Base-by-base conservation (phyloP, 345 rosid species). In the Raphanus sativus region DNA sequence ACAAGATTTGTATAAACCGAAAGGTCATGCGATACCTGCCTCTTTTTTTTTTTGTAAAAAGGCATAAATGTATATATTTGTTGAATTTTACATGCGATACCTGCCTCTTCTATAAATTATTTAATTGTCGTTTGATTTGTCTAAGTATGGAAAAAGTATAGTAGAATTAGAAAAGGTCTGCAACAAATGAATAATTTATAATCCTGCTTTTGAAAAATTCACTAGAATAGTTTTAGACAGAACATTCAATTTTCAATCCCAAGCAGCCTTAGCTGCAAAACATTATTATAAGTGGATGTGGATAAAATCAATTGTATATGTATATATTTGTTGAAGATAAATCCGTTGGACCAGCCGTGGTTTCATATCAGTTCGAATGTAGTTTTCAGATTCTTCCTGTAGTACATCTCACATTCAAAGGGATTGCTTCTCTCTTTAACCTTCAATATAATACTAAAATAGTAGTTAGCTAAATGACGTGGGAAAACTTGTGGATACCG, bases 351-450 rank as follows among this genome's bases (percentile, higher is more conserved):
- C 34, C 64, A 67, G 73, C 74, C 77, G 62, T 62, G 64, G 81
- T 73, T 78, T 73, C 58, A 56, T 59, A 29, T 72, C 62, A 67
- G 77, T 73, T 78, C 61, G 59, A 28, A 67, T 15, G 69, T 78
- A 72, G 74, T 77, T 78, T 67, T 78, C 81, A 78, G 33, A 61
- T 50, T 36, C 36, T 60, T 33, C 17, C 32, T 42, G 64, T 67
- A 78, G 69, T 69, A 62, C 29, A 54, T 79, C 61, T 79, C 74
- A 79, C 78, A 61, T 79, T 73, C 74, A 15, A 79, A 73, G 75
- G 75, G 75, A 74, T 79, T 73, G 78, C 82, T 79, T 79, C 60
- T 73, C 59, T 38, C 52, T 28, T 24, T 71, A 71, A 66, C 32
- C 77, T 58, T 78, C 73, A 42, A 66, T 11, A 25, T 21, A 58